Evolutionary conservation across 371 early-diverging fungal genomes (phyloP).

Genomic region (Mycotypha africana): DNA sequence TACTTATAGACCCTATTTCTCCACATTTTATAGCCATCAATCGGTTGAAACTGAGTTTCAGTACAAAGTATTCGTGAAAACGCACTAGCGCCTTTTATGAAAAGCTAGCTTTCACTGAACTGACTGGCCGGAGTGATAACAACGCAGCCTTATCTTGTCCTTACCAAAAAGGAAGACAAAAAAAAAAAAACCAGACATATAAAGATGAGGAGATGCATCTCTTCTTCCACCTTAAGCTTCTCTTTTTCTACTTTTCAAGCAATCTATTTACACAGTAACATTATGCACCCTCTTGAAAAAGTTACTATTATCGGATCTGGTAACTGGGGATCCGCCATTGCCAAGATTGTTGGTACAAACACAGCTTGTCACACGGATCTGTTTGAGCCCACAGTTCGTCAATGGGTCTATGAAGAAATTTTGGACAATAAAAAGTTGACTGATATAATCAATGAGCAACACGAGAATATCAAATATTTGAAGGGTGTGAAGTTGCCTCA

Average conservation of each 20-base stretch:
- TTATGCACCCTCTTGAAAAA: conserved; percentile 36
- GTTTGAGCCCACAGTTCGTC: conserved; percentile 78
- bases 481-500: conserved; percentile 85
- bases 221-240: background rate
- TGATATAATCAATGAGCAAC: conserved; percentile 92
- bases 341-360: conserved; percentile 90
- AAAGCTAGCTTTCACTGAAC: too few species aligned
- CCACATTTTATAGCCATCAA: too few species aligned
- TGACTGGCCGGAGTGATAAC: too few species aligned
- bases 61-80: too few species aligned
- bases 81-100: too few species aligned
- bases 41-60: too few species aligned
- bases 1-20: too few species aligned
- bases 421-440: conserved; percentile 84
- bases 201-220: too few species aligned
- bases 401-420: conserved; percentile 96
- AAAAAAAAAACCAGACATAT: too few species aligned
- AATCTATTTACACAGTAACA: background rate
- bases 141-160: too few species aligned
- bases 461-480: conserved; percentile 94
- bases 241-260: background rate
- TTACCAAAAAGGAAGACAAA: too few species aligned
- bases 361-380: conserved; percentile 55
- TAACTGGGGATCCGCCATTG: conserved; percentile 95
- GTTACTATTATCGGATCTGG: conserved; percentile 92